Conservation (phyloP, 371 early-diverging fungal species). For the Saksenaea vasiformis region DNA sequence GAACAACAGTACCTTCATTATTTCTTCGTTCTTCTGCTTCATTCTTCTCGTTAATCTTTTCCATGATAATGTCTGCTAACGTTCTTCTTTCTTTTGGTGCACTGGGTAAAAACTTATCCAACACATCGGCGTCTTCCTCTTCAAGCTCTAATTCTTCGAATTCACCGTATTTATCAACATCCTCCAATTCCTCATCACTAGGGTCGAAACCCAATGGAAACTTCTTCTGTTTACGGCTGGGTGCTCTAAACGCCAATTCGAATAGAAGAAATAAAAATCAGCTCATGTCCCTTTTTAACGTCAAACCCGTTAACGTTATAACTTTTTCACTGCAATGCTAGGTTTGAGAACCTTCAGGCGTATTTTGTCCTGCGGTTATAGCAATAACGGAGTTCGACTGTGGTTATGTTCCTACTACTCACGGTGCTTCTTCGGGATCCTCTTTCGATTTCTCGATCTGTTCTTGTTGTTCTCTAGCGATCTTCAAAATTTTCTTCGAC, state of each 20-base stretch:
- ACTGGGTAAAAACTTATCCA: conserved; percentile 87
- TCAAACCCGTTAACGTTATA: too few species aligned
- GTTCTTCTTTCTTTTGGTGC: conserved; percentile 83
- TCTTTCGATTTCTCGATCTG: conserved; percentile 64
- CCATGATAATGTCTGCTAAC: conserved; percentile 94
- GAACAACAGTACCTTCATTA: conserved; percentile 23
- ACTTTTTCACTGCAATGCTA: neutral
- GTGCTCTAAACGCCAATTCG: neutral
- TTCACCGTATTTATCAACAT: conserved; percentile 58
- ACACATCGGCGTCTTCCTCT: conserved; percentile 73
- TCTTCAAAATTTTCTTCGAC: conserved; percentile 84
- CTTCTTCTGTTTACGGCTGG: conserved; percentile 13
- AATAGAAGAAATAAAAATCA: too few species aligned
- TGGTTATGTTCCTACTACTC: conserved; percentile 18
- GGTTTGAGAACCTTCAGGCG: neutral
- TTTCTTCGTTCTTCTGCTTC: conserved; percentile 37
- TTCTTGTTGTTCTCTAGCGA: conserved; percentile 91
- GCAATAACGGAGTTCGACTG: conserved; percentile 14
- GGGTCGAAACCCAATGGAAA: conserved; percentile 45
- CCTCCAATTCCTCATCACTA: conserved; percentile 57
- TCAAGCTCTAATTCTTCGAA: conserved; percentile 68
- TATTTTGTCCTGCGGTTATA: neutral
- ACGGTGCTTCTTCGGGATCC: conserved; percentile 36
- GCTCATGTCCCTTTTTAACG: too few species aligned
- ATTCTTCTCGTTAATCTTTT: conserved; percentile 84